Percentiles rank a stretch among this genome's conserved stretches.
phyloP scores from a whole-genome alignment of 2,329 filamentous ascomycete species.

The Colletotrichum sp. region DNA sequence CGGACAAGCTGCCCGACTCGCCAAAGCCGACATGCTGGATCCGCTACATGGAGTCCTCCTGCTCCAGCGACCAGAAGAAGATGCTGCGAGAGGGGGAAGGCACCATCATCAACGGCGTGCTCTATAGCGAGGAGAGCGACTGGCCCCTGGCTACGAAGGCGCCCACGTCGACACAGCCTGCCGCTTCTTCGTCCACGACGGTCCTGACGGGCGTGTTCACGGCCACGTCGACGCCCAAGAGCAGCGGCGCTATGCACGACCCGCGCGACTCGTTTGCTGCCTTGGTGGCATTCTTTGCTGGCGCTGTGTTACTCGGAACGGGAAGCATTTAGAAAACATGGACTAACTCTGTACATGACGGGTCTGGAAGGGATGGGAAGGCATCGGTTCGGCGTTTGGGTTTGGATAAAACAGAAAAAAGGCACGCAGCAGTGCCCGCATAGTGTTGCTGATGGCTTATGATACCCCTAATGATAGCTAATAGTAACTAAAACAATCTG shows the following conservation, averaged over 20 bases:
- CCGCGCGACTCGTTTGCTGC: slow-evolving; percentile 4
- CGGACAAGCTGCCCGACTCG: slow-evolving; percentile 53
- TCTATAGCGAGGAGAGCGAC: slow-evolving; percentile 47
- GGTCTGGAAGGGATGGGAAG: neutral
- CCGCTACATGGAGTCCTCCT: slow-evolving; percentile 55
- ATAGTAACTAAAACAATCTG: neutral
- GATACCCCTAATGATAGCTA: slow-evolving; percentile 5
- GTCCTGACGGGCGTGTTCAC: slow-evolving; percentile 37
- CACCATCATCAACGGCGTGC: slow-evolving; percentile 64
- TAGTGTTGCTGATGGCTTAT: neutral
- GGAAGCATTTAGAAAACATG: neutral
- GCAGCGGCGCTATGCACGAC: neutral
- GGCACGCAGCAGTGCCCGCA: neutral
- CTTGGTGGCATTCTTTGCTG: slow-evolving; percentile 27
- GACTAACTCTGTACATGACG: neutral
- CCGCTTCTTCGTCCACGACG: slow-evolving; percentile 23
- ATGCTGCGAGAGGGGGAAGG: slow-evolving; percentile 55
- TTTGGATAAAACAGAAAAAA: neutral
- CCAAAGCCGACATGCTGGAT: slow-evolving; percentile 65
- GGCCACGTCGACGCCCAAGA: slow-evolving; percentile 37
- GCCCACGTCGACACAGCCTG: slow-evolving; percentile 24
- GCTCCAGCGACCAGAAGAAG: slow-evolving; percentile 53
- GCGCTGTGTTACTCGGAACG: neutral
- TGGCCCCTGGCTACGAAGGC: slow-evolving; percentile 41
- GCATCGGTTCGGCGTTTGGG: neutral